Conservation (phyloP, 1,284 basidiomycete species). For the Puccinia polysora region DNA sequence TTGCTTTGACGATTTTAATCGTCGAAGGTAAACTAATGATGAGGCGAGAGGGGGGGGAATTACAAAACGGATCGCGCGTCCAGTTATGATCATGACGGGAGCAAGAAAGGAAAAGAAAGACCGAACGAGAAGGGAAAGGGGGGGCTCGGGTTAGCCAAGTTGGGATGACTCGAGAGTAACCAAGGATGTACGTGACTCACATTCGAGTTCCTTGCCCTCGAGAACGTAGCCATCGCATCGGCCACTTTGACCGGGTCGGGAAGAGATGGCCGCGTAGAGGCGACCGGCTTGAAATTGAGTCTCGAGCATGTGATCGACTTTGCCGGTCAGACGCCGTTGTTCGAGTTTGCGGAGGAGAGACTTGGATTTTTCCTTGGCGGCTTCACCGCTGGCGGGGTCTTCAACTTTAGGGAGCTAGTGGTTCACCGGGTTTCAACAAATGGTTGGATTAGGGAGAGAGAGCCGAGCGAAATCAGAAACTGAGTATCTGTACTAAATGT, state of each 20-base stretch:
- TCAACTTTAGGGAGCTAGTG: constrained; percentile 40
- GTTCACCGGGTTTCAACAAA: too few relatives aligned
- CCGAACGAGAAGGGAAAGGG: not conserved
- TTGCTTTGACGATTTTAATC: constrained; percentile 43
- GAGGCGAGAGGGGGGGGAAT: too few relatives aligned
- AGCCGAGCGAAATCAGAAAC: too few relatives aligned
- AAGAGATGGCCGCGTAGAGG: constrained; percentile 80
- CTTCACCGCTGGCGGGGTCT: constrained; percentile 55
- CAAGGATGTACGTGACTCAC: constrained; percentile 7
- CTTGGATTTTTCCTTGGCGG: constrained; percentile 64
- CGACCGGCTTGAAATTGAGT: constrained; percentile 78
- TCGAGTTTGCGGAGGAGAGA: constrained; percentile 78
- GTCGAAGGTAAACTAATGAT: constrained; percentile 39
- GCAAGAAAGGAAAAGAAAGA: not conserved
- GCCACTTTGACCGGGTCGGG: constrained; percentile 87
- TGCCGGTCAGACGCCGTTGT: constrained; percentile 85
- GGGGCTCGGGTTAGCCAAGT: not conserved
- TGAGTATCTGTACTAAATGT: too few relatives aligned
- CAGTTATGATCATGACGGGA: too few relatives aligned
- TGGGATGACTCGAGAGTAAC: not conserved
- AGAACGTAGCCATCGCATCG: constrained; percentile 91
- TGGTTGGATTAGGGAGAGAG: not conserved
- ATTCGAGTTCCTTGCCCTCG: constrained; percentile 91
- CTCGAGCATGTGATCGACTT: constrained; percentile 82
- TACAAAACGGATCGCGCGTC: too few relatives aligned